These are phyloP conservation scores for Penicillium odoratum DNA, from an alignment of 495 filamentous ascomycete species.

Conservation along the genomic window DNA sequence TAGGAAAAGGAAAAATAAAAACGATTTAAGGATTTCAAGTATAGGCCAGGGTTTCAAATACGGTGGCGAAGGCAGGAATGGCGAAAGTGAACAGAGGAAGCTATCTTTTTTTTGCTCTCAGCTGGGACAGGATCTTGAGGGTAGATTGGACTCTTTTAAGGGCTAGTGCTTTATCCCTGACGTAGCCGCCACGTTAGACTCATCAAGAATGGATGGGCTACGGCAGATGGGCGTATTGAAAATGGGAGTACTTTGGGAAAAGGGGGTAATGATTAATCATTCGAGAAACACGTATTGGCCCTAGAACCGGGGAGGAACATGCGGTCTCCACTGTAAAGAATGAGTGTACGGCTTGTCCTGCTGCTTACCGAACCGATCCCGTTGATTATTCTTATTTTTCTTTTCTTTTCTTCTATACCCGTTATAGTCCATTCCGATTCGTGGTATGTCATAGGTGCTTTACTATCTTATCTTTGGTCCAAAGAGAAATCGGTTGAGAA, in stretches of 20 bases:
- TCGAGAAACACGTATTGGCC: slow-evolving; percentile 11
- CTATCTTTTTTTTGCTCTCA: background rate
- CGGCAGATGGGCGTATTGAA: slow-evolving; percentile 16
- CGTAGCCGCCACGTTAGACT: slow-evolving; percentile 31
- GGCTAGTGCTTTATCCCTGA: slow-evolving; percentile 4
- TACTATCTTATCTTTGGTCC: slow-evolving; percentile 10
- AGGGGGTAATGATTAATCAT: slow-evolving; percentile 22
- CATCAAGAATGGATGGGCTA: slow-evolving; percentile 22
- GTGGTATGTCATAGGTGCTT: slow-evolving; percentile 11
- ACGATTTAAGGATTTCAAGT: background rate
- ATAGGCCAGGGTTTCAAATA: slow-evolving; percentile 4
- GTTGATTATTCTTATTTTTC: background rate
- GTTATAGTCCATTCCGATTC: slow-evolving; percentile 17
- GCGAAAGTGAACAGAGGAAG: background rate
- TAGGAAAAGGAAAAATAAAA: background rate
- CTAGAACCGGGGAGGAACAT: slow-evolving; percentile 15
- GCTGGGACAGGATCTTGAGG: too few relatives aligned
- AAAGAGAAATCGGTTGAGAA: slow-evolving; percentile 21
- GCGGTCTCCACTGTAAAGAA: slow-evolving; percentile 18
- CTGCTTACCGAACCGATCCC: background rate
- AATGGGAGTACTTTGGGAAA: slow-evolving; percentile 16
- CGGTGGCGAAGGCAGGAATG: slow-evolving; percentile 7
- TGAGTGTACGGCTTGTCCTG: background rate
- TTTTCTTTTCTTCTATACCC: slow-evolving; percentile 16
- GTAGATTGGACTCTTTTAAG: background rate